These are phyloP conservation scores for Scheffersomyces amazonensis DNA, from an alignment of 805 yeast genomes.

Conservation along the genomic window DNA sequence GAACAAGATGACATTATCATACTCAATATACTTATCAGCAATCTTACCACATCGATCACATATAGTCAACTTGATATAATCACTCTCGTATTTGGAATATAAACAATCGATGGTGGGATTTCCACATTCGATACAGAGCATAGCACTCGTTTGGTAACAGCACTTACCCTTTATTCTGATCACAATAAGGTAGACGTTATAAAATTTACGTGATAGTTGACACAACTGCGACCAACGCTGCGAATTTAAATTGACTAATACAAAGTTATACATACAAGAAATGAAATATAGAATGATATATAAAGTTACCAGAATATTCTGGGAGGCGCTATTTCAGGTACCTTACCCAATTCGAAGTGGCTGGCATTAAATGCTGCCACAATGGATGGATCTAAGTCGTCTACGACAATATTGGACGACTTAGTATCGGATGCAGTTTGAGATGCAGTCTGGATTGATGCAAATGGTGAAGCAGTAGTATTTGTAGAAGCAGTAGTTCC, in stretches of 20 bases:
- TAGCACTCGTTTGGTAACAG: too few relatives aligned
- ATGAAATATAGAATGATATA: too few relatives aligned
- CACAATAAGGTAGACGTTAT: too few relatives aligned
- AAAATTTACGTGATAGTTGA: too few relatives aligned
- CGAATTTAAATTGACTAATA: too few relatives aligned
- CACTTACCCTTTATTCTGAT: too few relatives aligned
- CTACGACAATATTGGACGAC: slow-evolving; percentile 16
- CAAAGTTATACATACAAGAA: neutral
- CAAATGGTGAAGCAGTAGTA: slow-evolving; percentile 1
- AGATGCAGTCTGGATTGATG: neutral
- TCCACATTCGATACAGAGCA: slow-evolving; percentile 93
- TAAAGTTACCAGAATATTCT: slow-evolving; percentile 6
- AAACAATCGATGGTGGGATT: slow-evolving; percentile 55
- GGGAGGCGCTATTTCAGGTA: slow-evolving; percentile 78
- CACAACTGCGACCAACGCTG: too few relatives aligned
- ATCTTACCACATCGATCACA: slow-evolving; percentile 70
- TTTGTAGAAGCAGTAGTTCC: slow-evolving; percentile 8
- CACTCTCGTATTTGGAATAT: slow-evolving; percentile 69
- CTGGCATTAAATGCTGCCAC: slow-evolving; percentile 45
- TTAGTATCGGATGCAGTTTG: neutral
- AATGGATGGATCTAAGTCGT: slow-evolving; percentile 43
- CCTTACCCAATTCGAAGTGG: slow-evolving; percentile 53
- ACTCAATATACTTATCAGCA: slow-evolving; percentile 90
- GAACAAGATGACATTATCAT: slow-evolving; percentile 78
- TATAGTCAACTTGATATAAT: slow-evolving; percentile 74